These are phyloP conservation scores for Chaetomium sp. DNA, from an alignment of 2,329 filamentous ascomycete species.

Conservation along the genomic window DNA sequence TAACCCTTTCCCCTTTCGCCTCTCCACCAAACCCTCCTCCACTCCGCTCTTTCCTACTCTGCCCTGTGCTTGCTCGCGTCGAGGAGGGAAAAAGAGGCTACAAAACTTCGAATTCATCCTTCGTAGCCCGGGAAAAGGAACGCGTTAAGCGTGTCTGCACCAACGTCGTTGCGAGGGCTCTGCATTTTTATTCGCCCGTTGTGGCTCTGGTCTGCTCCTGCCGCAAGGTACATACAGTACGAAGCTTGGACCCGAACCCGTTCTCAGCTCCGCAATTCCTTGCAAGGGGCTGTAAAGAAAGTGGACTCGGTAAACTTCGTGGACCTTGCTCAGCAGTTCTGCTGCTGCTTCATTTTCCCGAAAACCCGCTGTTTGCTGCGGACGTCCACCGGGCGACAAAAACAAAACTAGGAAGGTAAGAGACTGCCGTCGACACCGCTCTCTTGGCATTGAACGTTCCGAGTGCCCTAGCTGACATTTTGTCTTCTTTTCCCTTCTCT, in stretches of 20 bases:
- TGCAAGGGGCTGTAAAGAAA: neutral
- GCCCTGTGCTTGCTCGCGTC: neutral
- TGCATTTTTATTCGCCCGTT: conserved; percentile 4
- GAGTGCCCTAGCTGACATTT: neutral
- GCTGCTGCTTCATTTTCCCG: conserved; percentile 17
- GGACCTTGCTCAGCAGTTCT: conserved; percentile 4
- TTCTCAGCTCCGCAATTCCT: conserved; percentile 19
- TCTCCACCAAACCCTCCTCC: conserved; percentile 12
- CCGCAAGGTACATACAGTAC: conserved; percentile 1
- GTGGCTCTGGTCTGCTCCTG: conserved; percentile 6
- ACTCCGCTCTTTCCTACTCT: conserved; percentile 11
- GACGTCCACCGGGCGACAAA: conserved; percentile 15
- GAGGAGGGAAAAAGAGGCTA: conserved; percentile 7
- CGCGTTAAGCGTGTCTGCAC: conserved; percentile 1
- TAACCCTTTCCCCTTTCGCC: conserved; percentile 18
- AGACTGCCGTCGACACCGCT: conserved; percentile 4
- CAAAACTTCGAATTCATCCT: neutral
- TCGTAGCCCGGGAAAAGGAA: neutral
- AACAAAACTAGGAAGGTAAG: conserved; percentile 7
- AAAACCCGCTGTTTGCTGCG: conserved; percentile 19
- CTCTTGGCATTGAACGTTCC: neutral
- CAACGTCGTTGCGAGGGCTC: neutral
- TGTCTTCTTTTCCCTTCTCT: neutral
- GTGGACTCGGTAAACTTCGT: conserved; percentile 16
- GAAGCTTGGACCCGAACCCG: conserved; percentile 12